phyloP scores from a whole-genome alignment of 371 early-diverging fungal species.

The Batkoa obscura region DNA sequence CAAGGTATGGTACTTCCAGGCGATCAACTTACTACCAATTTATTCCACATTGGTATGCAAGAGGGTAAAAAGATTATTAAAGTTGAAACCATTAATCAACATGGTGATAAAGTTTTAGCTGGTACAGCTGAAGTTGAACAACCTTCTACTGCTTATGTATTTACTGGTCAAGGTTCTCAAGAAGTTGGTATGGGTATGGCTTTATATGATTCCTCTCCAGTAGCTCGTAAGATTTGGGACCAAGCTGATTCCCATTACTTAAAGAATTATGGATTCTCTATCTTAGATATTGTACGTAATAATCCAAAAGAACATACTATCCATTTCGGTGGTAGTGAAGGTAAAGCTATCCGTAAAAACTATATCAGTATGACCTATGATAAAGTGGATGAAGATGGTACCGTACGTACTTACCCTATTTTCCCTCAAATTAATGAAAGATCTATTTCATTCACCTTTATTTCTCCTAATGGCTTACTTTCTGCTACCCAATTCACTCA shows the following conservation, averaged over 20 bases:
- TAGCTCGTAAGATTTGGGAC: slow-evolving; percentile 84
- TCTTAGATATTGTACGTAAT: slow-evolving; percentile 79
- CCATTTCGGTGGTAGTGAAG: slow-evolving; percentile 87
- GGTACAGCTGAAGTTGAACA: slow-evolving; percentile 90
- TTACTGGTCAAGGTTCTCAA: slow-evolving; percentile 95
- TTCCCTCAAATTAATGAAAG: slow-evolving; percentile 78
- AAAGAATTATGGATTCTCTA: slow-evolving; percentile 75
- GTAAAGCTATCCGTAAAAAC: slow-evolving; percentile 70
- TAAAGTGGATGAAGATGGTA: slow-evolving; percentile 48
- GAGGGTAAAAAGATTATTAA: slow-evolving; percentile 90
- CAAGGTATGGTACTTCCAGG: slow-evolving; percentile 74
- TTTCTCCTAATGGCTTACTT: slow-evolving; percentile 74
- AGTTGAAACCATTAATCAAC: slow-evolving; percentile 76
- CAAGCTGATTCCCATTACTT: slow-evolving; percentile 77
- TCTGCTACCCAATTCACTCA: slow-evolving; percentile 94
- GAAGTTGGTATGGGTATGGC: slow-evolving; percentile 94
- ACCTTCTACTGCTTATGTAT: slow-evolving; percentile 77
- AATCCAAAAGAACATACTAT: slow-evolving; percentile 79
- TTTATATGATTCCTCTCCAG: slow-evolving; percentile 60
- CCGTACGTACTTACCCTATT: slow-evolving; percentile 52
- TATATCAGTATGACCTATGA: slow-evolving; percentile 86
- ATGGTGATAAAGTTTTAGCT: slow-evolving; percentile 65
- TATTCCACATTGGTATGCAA: slow-evolving; percentile 89
- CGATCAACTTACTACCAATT: slow-evolving; percentile 69
- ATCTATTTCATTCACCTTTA: slow-evolving; percentile 74